A percentile compares a stretch with the other conserved stretches of the same genome.
phyloP scores from a whole-genome alignment of 345 rosid species.

The Reutealis trisperma region DNA sequence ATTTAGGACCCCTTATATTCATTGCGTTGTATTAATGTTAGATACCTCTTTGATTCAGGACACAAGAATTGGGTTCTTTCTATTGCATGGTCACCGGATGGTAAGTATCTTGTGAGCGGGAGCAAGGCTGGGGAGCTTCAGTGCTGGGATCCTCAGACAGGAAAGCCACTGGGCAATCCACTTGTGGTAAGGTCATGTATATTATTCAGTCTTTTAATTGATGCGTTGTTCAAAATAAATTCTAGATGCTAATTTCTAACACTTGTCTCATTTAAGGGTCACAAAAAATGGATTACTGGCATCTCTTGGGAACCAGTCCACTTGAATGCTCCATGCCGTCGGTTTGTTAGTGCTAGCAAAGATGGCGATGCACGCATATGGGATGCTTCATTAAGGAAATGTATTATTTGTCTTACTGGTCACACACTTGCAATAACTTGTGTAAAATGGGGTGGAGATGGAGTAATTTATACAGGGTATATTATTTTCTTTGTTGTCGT shows the following conservation, averaged over 20 bases:
- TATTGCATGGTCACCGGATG: constrained; percentile 96
- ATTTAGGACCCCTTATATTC: background rate
- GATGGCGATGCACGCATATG: constrained; percentile 99
- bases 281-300: constrained; percentile 97
- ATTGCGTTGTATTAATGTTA: background rate
- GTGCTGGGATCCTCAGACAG: constrained; percentile 83
- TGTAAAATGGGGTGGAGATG: constrained; percentile 99
- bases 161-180: constrained; percentile 71
- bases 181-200: constrained; percentile 44
- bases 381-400: constrained; percentile 70
- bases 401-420: constrained; percentile 78
- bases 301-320: constrained; percentile 98
- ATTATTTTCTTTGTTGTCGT: background rate
- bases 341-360: constrained; percentile 94
- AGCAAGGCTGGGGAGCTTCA: constrained; percentile 82
- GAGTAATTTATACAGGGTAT: constrained; percentile 89
- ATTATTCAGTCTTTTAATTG: background rate
- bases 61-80: constrained; percentile 98
- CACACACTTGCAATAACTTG: constrained; percentile 96
- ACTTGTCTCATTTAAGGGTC: constrained; percentile 59
- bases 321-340: constrained; percentile 86
- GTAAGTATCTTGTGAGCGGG: constrained; percentile 88
- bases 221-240: background rate
- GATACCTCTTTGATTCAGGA: constrained; percentile 44
- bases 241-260: constrained; percentile 17